Conservation (phyloP, 2,329 filamentous ascomycete genomes). For the Sporothrix globosa region DNA sequence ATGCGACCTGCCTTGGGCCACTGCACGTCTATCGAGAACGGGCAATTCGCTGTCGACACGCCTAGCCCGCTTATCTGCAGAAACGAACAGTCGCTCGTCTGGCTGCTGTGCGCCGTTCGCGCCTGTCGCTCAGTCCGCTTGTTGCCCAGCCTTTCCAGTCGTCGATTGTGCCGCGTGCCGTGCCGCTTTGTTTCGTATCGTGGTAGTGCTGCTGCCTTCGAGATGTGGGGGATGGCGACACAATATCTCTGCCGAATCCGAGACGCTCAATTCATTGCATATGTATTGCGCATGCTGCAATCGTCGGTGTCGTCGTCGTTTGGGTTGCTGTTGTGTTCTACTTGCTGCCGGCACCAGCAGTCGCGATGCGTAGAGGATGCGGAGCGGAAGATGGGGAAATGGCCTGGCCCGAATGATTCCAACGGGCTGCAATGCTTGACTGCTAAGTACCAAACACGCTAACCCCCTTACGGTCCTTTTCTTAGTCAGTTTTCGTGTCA, state of each 20-base stretch:
- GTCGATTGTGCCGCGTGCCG: constrained; percentile 2
- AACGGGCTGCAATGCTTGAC: neutral
- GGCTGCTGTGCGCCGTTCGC: neutral
- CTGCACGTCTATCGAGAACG: neutral
- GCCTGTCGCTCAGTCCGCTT: neutral
- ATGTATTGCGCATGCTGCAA: neutral
- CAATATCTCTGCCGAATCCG: too few relatives aligned
- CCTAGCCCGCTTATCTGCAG: neutral
- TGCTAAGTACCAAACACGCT: constrained; percentile 15
- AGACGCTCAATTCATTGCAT: neutral
- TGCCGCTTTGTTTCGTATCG: constrained; percentile 8
- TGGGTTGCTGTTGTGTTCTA: neutral
- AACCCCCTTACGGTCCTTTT: neutral
- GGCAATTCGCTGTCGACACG: neutral
- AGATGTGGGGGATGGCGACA: neutral
- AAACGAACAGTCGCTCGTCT: neutral
- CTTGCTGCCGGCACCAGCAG: neutral
- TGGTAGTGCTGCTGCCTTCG: neutral
- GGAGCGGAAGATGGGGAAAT: neutral
- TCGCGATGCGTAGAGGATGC: neutral
- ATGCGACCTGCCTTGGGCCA: neutral
- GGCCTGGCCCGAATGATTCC: neutral
- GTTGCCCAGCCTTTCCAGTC: neutral
- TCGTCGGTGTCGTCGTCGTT: constrained; percentile 9
- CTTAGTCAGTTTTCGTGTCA: constrained; percentile 20